Evolutionary conservation across 257 asterid species (phyloP), one percentile per base, ranked within the genome.

Genomic region (Anisodus tanguticus): DNA sequence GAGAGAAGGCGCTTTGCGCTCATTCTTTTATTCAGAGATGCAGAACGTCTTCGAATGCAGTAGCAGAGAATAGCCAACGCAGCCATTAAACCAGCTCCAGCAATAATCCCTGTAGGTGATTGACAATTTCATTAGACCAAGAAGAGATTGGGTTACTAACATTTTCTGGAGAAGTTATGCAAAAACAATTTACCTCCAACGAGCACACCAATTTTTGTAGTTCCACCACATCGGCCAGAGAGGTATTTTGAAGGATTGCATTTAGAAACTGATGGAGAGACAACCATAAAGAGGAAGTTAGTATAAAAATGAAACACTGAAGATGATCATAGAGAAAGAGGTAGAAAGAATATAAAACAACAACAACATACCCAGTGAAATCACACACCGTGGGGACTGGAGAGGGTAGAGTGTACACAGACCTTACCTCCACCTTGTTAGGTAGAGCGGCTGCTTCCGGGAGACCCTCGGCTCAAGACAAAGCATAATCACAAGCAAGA

Each of bases 1-100:
- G 77, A 71, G 59, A 95, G 87, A 84, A 92, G 91, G 58, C 92
- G 97, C 88, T 83, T 91, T 4, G 94, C 93, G 64, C 93, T 93
- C 81, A 79, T 69, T 84, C 89, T 87, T 86, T 81, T 89, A 87
- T 80, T 91, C 68, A 88, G 37, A 41, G 87, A 81, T n/a, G 83
- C 83, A 1, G 93, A 85, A 10, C 98, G 91, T 76, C 76, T 90
- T 53, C 86, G 91, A 26, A 91, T 31, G 88, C 91, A 91, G 92
- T 49, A 87, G 88, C 35, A 87, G 81, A 89, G 31, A 81, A 88
- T 60, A 55, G 91, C 88, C 0, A 89, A 16, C 66, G 79, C 85
- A 6, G 85, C 89, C 89, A 90, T 84, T 41, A 92, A 79, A 37
- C 72, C 55, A 53, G 93, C 96, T 92, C 98, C 98, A 41, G 92